Evolutionary conservation across 371 early-diverging fungal species (phyloP), one percentile per base, ranked within the genome.

Genomic region (Syncephalastrum sp.): DNA sequence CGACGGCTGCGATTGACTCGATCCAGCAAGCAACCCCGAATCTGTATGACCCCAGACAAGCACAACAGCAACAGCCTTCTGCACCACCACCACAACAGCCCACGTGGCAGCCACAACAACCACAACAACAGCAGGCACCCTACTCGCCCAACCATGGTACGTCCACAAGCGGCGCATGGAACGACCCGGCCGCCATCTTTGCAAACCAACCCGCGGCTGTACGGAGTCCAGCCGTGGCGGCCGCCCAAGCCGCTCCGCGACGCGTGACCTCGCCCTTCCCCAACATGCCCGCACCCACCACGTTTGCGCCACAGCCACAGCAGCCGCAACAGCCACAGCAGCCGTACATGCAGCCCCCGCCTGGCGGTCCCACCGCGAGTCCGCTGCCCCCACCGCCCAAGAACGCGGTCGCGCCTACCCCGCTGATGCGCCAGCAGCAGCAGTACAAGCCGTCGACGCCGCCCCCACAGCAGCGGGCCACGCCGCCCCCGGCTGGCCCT

Each of bases 161-260:
- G 21, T 25, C 64, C 44, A 47, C 65, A 15, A 62, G 69, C 25
- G 77, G 74, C 47, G 74, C 74, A 50, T 84, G 84, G 85, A 84
- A 86, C 55, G 85, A 86, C 59, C 83, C 84, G 29, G 84, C 77
- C 27, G 44, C 38, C 19, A 68, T 77, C 64, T 14, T 56, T 13
- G 46, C 72, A 27, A 65, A 66, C 47, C 38, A 33, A 10, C 61
- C 62, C 21, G 50, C 23, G 25, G 48, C 61, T 56, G 45, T 60
- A 14, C 66, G 65, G 56, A 71, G 70, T 33, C 69, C 77, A 10
- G 64, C 56, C 15, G 29, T 53, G 7, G 14, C 23, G 5, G 51
- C 50, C 10, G 56, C 69, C 19, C 50, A 50, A 19, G 51, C 29
- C 8, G 56, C 56, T 7, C 63, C 67, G n/a, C 68, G 72, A 52